These are phyloP conservation scores for Scheffersomyces insectosa DNA, from an alignment of 1,139 yeast species.

Conservation along the genomic window DNA sequence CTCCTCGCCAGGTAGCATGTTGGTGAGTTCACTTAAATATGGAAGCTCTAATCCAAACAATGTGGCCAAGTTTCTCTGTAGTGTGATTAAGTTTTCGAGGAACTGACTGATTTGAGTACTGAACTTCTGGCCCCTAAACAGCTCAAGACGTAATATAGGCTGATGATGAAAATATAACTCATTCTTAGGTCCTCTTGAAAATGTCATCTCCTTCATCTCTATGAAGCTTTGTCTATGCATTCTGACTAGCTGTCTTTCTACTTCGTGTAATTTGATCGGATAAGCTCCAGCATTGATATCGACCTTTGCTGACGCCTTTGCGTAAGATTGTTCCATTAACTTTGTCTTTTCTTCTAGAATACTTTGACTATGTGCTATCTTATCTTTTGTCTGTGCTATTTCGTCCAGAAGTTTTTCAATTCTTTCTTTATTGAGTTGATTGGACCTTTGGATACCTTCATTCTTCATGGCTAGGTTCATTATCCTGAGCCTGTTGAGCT, in stretches of 20 bases:
- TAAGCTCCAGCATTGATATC: slow-evolving; percentile 17
- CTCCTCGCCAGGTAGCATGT: slow-evolving; percentile 33
- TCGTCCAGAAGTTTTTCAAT: slow-evolving; percentile 16
- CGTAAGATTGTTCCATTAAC: slow-evolving; percentile 8
- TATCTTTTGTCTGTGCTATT: slow-evolving; percentile 10
- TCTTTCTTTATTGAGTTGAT: slow-evolving; percentile 13
- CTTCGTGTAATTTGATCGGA: slow-evolving; percentile 26
- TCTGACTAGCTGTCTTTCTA: slow-evolving; percentile 29
- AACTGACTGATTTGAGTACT: slow-evolving; percentile 35
- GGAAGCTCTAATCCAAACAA: slow-evolving; percentile 35
- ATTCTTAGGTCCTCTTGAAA: slow-evolving; percentile 13
- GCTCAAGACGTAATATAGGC: slow-evolving; percentile 29
- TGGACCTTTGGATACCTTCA: slow-evolving; percentile 24
- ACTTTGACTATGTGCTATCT: slow-evolving; percentile 8
- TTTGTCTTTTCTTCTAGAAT: slow-evolving; percentile 1
- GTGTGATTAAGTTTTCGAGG: slow-evolving; percentile 37
- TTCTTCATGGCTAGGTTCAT: slow-evolving; percentile 23
- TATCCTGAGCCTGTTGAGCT: slow-evolving; percentile 42
- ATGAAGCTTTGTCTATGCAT: slow-evolving; percentile 26
- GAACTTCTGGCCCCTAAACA: slow-evolving; percentile 32
- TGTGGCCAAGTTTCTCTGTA: slow-evolving; percentile 30
- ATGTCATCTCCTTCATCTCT: slow-evolving; percentile 26
- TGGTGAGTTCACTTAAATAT: slow-evolving; percentile 29
- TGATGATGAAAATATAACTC: slow-evolving; percentile 24
- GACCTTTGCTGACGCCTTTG: slow-evolving; percentile 7